Base-by-base conservation (phyloP, 2,329 filamentous ascomycete species). In the Ciborinia camelliae region DNA sequence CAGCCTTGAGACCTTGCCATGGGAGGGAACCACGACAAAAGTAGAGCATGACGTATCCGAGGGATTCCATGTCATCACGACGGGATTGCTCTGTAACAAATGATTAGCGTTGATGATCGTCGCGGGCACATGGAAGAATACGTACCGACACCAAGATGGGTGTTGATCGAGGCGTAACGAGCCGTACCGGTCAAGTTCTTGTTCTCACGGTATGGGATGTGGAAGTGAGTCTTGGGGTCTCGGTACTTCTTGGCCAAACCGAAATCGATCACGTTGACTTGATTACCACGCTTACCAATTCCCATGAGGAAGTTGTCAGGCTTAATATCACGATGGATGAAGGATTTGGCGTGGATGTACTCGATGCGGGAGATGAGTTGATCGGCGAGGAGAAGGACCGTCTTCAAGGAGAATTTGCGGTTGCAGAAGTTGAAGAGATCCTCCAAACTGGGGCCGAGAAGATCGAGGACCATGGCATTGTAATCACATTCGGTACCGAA, bases 351-450 rank as follows among this genome's bases (percentile, higher is more conserved):
- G 79, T 99, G 95, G 74, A 99, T 99, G 82, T 98, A 98, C 81
- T 99, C 95, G 79, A 99, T 97, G 74, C 95, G 93, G 71, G 94
- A 98, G 78, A 99, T 98, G 79, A 97, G 89, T 82, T 99, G 95
- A 75, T 99, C 95, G 76, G 95, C 95, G 58, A 99, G 86, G 32
- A 99, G 87, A 51, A 99, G 85, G 35, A 99, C 95, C 0, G 95
- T 99, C 89, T 99, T 99, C 72, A 99, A 82, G 15, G 95, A 97
- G 83, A 98, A 99, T 79, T 98, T 98, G 79, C 95, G 90, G 88
- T 98, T 98, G 88, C 95, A 99, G 80, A 98, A 98, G 86, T 99
- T 98, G 91, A 99, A 99, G 41, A 99, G 86, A 77, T 99, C 95
- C 81, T 99, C 95, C 79, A 99, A 81, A 75, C 90, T 95, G 71